Conservation (phyloP, 306 rosid species). For the Dalbergia cochinchinensis region DNA sequence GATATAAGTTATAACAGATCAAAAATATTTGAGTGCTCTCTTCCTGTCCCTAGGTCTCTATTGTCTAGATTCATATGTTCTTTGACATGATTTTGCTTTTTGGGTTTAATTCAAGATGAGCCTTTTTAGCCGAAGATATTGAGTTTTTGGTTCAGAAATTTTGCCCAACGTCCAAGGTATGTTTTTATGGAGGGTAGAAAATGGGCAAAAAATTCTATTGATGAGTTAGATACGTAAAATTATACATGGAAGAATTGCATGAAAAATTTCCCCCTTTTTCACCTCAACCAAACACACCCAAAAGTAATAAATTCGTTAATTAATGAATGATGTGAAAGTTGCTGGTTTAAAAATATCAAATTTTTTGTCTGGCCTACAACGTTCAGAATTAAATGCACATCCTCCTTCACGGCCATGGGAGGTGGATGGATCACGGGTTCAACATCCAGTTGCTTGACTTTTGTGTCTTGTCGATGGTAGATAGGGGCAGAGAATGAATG, state of each 20-base stretch:
- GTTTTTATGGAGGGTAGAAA: too few species aligned
- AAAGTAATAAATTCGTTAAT: slow-evolving; percentile 24
- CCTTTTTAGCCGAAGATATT: background rate
- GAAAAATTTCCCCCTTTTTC: too few species aligned
- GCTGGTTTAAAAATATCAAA: slow-evolving; percentile 22
- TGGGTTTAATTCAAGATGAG: background rate
- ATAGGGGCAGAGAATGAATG: background rate
- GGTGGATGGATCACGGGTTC: slow-evolving; percentile 44
- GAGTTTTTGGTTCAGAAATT: background rate
- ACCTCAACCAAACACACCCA: background rate
- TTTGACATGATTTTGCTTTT: background rate
- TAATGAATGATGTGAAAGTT: slow-evolving; percentile 20
- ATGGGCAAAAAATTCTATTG: too few species aligned
- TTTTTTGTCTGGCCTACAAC: slow-evolving; percentile 41
- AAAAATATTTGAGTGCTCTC: background rate
- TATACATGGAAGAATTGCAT: too few species aligned
- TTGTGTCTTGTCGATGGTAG: background rate
- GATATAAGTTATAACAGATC: background rate
- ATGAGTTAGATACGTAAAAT: too few species aligned
- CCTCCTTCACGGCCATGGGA: background rate
- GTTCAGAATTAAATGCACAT: slow-evolving; percentile 40
- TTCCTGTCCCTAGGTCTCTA: slow-evolving; percentile 1
- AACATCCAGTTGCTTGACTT: slow-evolving; percentile 31
- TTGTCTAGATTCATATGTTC: background rate
- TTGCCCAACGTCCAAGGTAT: too few species aligned